These are phyloP conservation scores for Colletotrichum cereale DNA, from an alignment of 2,329 filamentous ascomycete genomes.

Conservation along the genomic window DNA sequence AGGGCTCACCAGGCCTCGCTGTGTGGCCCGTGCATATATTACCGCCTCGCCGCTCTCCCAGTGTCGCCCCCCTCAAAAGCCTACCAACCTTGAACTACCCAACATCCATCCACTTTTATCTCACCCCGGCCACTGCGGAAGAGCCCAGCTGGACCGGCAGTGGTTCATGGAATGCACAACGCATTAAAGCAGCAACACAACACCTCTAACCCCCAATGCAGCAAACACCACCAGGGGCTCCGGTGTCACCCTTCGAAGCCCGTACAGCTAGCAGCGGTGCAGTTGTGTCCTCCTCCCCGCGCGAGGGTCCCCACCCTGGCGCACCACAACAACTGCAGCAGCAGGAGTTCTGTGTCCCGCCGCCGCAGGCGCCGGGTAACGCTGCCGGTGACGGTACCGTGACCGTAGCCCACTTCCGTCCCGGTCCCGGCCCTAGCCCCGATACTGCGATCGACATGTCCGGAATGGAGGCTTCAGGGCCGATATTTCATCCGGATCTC, in stretches of 20 bases:
- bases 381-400: slow-evolving; percentile 11
- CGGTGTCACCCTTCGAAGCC: slow-evolving; percentile 24
- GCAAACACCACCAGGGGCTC: slow-evolving; percentile 22
- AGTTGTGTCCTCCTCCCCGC: slow-evolving; percentile 22
- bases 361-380: slow-evolving; percentile 25
- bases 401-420: slow-evolving; percentile 38
- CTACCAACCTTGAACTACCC: slow-evolving; percentile 7
- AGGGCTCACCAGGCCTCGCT: not conserved
- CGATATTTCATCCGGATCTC: slow-evolving; percentile 24
- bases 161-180: slow-evolving; percentile 12
- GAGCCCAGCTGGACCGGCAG: slow-evolving; percentile 3
- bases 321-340: slow-evolving; percentile 45
- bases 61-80: not conserved
- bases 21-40: slow-evolving; percentile 26
- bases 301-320: slow-evolving; percentile 37
- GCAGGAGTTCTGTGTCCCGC: slow-evolving; percentile 15
- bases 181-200: slow-evolving; percentile 41
- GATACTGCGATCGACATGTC: slow-evolving; percentile 18
- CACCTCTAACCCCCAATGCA: slow-evolving; percentile 8
- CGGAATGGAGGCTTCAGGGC: slow-evolving; percentile 8
- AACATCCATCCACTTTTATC: slow-evolving; percentile 23
- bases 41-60: slow-evolving; percentile 24
- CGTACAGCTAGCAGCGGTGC: slow-evolving; percentile 17
- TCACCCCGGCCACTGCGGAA: slow-evolving; percentile 7
- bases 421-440: slow-evolving; percentile 32